phyloP scores from a whole-genome alignment of 768 basidiomycete species.

The Termitomyces sp. region DNA sequence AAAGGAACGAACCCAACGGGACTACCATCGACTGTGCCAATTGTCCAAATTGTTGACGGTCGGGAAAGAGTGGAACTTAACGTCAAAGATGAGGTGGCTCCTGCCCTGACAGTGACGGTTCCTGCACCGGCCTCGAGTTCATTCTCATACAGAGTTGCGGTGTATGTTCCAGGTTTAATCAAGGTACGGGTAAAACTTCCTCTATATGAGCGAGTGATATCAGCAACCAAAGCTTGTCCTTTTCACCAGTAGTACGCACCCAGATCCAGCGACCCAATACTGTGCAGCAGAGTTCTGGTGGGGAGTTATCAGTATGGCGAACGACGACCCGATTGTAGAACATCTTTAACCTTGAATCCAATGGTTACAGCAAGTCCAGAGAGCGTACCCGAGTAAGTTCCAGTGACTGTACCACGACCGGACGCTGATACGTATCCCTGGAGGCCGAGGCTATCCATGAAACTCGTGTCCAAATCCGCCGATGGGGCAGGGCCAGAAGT shows the following conservation, averaged over 20 bases:
- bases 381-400: constrained; percentile 39
- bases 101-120: constrained; percentile 37
- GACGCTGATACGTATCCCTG: constrained; percentile 41
- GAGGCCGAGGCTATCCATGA: constrained; percentile 39
- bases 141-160: constrained; percentile 41
- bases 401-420: constrained; percentile 42
- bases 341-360: constrained; percentile 34
- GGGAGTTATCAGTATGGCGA: not conserved
- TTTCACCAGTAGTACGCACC: constrained; percentile 21
- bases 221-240: not conserved
- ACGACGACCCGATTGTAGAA: not conserved
- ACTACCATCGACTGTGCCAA: constrained; percentile 44
- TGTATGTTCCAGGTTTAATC: constrained; percentile 50
- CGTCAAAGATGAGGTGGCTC: constrained; percentile 31
- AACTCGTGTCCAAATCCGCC: constrained; percentile 36
- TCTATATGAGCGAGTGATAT: constrained; percentile 14
- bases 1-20: constrained; percentile 30
- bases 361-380: constrained; percentile 36
- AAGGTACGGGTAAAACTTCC: constrained; percentile 39
- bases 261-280: constrained; percentile 41
- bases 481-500: constrained; percentile 41
- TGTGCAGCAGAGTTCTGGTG: constrained; percentile 39
- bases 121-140: constrained; percentile 43
- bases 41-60: constrained; percentile 40
- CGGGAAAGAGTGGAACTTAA: constrained; percentile 27